Conservation (phyloP, 2,329 filamentous ascomycete species). For the Botrytis cinerea region DNA sequence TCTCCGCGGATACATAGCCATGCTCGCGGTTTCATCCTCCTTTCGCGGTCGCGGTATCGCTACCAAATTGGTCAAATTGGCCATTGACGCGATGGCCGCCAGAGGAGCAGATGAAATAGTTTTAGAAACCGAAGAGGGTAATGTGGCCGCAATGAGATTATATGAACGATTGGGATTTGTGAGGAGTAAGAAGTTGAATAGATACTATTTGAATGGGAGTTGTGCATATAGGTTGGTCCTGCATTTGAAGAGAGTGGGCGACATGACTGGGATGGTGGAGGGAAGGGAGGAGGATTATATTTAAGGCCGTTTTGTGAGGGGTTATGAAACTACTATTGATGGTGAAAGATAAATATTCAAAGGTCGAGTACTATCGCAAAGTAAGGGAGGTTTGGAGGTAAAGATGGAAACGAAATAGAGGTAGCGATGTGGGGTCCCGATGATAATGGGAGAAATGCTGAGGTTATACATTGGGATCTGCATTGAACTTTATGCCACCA, state of each 20-base stretch:
- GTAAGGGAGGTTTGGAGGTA: neutral
- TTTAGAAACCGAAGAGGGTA: slow-evolving; percentile 93
- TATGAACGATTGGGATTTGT: slow-evolving; percentile 94
- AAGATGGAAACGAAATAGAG: neutral
- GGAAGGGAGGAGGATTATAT: neutral
- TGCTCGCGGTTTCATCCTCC: slow-evolving; percentile 85
- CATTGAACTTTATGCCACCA: neutral
- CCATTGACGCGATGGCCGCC: slow-evolving; percentile 86
- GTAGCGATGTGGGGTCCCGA: neutral
- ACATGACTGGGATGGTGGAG: slow-evolving; percentile 33
- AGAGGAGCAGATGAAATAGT: slow-evolving; percentile 90
- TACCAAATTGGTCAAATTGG: slow-evolving; percentile 82
- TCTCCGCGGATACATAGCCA: slow-evolving; percentile 92
- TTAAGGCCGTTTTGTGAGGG: neutral
- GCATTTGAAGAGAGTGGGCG: slow-evolving; percentile 44
- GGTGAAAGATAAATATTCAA: neutral
- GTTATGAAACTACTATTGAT: neutral
- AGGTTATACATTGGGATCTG: neutral
- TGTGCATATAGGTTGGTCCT: slow-evolving; percentile 88
- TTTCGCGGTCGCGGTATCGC: slow-evolving; percentile 85
- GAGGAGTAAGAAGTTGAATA: slow-evolving; percentile 85
- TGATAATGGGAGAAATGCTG: neutral
- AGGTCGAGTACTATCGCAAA: neutral
- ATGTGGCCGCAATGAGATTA: slow-evolving; percentile 83
- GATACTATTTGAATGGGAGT: slow-evolving; percentile 96